These are phyloP conservation scores for Groenewaldozyma salmanticensis DNA, from an alignment of 805 yeast genomes.

Conservation along the genomic window DNA sequence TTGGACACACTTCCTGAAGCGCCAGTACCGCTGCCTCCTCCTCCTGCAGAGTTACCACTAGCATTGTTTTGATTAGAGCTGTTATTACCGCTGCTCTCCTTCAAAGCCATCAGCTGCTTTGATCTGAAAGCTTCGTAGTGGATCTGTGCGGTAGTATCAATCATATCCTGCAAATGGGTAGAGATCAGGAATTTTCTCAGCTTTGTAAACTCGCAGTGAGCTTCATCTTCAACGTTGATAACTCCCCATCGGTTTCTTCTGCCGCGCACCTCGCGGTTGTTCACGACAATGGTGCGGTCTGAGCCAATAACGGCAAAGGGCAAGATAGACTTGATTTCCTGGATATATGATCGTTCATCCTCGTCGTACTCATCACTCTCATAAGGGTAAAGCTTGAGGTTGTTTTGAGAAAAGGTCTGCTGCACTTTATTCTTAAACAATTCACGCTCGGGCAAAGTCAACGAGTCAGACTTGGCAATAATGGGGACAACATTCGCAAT, in stretches of 20 bases:
- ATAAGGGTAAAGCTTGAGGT: conserved; percentile 70
- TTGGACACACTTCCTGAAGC: neutral
- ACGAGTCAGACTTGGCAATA: conserved; percentile 86
- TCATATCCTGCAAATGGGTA: conserved; percentile 91
- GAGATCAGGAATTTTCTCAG: conserved; percentile 89
- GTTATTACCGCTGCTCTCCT: too few relatives aligned
- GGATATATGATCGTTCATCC: conserved; percentile 26
- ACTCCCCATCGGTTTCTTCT: conserved; percentile 92
- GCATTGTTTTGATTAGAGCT: conserved; percentile 92
- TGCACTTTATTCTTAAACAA: conserved; percentile 65
- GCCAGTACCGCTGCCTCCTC: neutral
- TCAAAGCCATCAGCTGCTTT: conserved; percentile 85
- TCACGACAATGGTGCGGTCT: conserved; percentile 61
- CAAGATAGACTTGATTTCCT: conserved; percentile 30
- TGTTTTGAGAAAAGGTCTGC: conserved; percentile 57
- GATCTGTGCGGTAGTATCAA: conserved; percentile 77
- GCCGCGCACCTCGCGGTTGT: conserved; percentile 71
- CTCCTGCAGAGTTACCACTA: conserved; percentile 87
- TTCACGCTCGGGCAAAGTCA: conserved; percentile 77
- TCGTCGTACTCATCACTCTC: conserved; percentile 36
- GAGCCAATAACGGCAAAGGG: conserved; percentile 96
- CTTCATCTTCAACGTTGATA: conserved; percentile 85
- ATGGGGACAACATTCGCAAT: conserved; percentile 91
- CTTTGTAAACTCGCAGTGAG: conserved; percentile 92
- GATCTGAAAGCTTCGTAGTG: conserved; percentile 93